Base-by-base conservation (phyloP, 2,329 filamentous ascomycete species). In the Colletotrichum musicola region DNA sequence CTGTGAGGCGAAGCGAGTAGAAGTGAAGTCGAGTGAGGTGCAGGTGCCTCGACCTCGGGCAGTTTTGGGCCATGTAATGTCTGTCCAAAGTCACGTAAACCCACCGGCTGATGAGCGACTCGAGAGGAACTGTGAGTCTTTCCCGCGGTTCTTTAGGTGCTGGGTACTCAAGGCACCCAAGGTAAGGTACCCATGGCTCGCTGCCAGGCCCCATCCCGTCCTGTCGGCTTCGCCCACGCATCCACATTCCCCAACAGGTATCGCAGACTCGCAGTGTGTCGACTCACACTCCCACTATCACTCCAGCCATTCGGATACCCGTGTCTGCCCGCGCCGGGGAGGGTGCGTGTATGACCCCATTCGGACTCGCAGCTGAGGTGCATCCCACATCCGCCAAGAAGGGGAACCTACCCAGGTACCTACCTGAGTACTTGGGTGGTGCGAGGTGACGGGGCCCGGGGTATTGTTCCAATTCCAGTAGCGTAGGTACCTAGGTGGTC, bases 241-340 rank as follows among this genome's bases (percentile, higher is more conserved):
- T 65, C 65, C 65, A 65, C 65, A 68, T 68, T 64, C 65, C 65
- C 55, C 49, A 68, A 65, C 16, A 55, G 49, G 65, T 55, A 55
- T 66, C 64, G 47, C 58, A 35, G 30, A 10, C 30, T 35, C 30
- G 30, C 30, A 10, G 30, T 10, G 14, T 30, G 25, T 56, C 54
- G 20, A 56, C 35, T 10, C 60, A 63, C 40, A 38, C 42, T 47
- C 25, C 51, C 57, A 20, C 50, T 18, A 14, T 4, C 13, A 38
- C 47, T 40, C 51, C 60, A 56, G 51, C 60, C 64, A 54, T 59
- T 53, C 60, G 53, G 60, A 64, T 55, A 35, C 35, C 47, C 40
- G 35, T 64, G 30, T 51, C 38, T 30, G 30, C 54, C 54, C 51
- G 20, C 47, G 22, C 55, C 49, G 25, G 38, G 59, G 59, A 62